phyloP scores from a whole-genome alignment of 225 moss, liverwort and hornwort species.

The Anthoceros angustus region DNA sequence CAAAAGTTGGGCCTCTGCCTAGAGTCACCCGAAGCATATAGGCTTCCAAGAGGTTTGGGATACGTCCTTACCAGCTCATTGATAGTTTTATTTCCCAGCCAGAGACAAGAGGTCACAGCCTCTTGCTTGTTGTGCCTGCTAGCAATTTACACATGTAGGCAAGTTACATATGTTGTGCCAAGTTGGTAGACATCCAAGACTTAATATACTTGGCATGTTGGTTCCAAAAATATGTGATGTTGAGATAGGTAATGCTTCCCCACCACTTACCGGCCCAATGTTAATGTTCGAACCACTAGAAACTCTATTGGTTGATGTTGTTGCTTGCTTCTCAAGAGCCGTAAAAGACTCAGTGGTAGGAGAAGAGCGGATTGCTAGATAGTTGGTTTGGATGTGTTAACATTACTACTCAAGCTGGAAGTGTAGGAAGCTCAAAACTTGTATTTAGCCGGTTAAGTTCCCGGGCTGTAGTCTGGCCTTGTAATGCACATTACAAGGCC shows the following conservation, averaged over 20 bases:
- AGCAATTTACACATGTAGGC: constrained; percentile 5
- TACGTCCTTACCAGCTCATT: neutral
- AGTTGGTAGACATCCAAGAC: constrained; percentile 83
- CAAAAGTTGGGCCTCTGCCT: constrained; percentile 94
- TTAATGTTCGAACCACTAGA: neutral
- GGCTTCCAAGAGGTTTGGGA: constrained; percentile 77
- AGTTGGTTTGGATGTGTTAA: constrained; percentile 60
- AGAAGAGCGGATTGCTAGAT: constrained; percentile 80
- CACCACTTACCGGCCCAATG: too few species aligned
- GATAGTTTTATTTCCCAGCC: neutral
- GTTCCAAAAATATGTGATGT: constrained; percentile 73
- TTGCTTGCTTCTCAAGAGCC: constrained; percentile 35
- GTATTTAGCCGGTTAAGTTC: too few species aligned
- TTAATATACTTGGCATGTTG: constrained; percentile 87
- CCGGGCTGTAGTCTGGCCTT: too few species aligned
- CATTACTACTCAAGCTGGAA: constrained; percentile 73
- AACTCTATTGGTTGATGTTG: neutral
- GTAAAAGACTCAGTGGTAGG: constrained; percentile 97
- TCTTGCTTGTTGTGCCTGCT: too few species aligned
- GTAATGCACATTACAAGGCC: too few species aligned
- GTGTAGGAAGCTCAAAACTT: too few species aligned
- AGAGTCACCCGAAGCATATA: constrained; percentile 78
- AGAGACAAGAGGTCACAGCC: neutral
- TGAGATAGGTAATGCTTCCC: constrained; percentile 48
- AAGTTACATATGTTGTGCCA: constrained; percentile 19